Evolutionary conservation across 495 filamentous ascomycete species (phyloP).

Genomic region (Cercophora sp.): DNA sequence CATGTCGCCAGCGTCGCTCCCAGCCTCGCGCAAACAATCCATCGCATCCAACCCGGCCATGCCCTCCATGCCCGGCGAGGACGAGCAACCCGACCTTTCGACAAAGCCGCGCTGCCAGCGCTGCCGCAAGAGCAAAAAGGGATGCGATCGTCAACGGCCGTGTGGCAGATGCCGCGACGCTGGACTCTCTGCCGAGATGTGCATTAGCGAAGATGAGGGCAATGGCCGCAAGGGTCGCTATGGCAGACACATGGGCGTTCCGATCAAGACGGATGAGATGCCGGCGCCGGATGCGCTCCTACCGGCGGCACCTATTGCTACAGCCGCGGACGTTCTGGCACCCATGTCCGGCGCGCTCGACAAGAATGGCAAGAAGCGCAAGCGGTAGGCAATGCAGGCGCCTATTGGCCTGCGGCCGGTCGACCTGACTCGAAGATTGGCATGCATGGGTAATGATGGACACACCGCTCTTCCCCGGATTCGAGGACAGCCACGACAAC

Average conservation of each 20-base stretch:
- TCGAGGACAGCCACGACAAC: neutral
- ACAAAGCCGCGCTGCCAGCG: slow-evolving; percentile 96
- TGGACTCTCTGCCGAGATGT: slow-evolving; percentile 84
- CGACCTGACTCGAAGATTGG: neutral
- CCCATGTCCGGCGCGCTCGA: neutral
- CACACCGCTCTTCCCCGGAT: neutral
- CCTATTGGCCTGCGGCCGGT: neutral
- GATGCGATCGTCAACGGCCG: slow-evolving; percentile 91
- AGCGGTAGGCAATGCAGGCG: slow-evolving; percentile 32
- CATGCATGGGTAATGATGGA: neutral
- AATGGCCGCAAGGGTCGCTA: slow-evolving; percentile 96
- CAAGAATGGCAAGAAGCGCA: slow-evolving; percentile 50
- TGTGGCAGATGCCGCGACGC: slow-evolving; percentile 95
- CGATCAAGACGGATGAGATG: slow-evolving; percentile 55
- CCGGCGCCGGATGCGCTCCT: slow-evolving; percentile 29
- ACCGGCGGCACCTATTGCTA: slow-evolving; percentile 37
- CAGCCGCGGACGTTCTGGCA: neutral
- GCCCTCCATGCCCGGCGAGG: slow-evolving; percentile 60
- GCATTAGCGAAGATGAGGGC: slow-evolving; percentile 93
- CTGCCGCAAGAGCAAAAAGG: slow-evolving; percentile 98
- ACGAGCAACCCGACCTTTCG: slow-evolving; percentile 84
- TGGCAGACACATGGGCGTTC: slow-evolving; percentile 93
- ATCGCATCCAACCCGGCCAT: slow-evolving; percentile 67
- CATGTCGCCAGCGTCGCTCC: slow-evolving; percentile 67
- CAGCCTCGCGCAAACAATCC: slow-evolving; percentile 73